Evolutionary conservation across 2,329 filamentous ascomycete genomes (phyloP).

Genomic region (Akanthomyces muscarius): DNA sequence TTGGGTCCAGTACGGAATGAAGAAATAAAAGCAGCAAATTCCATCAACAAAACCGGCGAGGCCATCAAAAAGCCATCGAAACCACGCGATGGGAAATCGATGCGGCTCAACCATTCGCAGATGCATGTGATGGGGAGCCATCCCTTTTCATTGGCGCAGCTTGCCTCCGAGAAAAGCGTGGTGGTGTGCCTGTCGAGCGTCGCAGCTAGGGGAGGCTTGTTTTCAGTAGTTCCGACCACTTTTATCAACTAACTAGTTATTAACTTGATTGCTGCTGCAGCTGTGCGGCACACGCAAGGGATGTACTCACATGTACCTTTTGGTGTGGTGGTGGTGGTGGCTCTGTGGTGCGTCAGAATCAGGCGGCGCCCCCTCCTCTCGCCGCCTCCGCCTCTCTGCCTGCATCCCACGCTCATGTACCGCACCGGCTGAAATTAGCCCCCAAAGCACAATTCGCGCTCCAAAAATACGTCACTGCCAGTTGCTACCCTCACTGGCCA

Average conservation of each 20-base stretch:
- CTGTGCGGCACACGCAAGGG: neutral
- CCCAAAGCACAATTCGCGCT: neutral
- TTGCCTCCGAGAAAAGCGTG: neutral
- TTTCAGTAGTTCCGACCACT: neutral
- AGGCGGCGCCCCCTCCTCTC: neutral
- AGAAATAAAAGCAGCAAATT: neutral
- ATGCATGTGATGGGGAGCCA: neutral
- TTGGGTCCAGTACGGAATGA: neutral
- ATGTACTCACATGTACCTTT: constrained; percentile 10
- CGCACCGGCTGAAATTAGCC: neutral
- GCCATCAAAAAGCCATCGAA: neutral
- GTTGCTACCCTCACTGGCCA: neutral
- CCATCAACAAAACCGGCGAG: neutral
- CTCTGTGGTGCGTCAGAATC: neutral
- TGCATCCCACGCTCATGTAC: neutral
- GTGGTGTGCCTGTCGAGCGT: neutral
- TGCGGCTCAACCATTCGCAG: neutral
- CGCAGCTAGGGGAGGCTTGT: neutral
- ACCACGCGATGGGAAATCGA: neutral
- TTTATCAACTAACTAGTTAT: neutral
- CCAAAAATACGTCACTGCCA: neutral
- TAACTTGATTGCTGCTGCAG: neutral
- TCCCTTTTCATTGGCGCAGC: neutral
- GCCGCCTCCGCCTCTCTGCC: neutral
- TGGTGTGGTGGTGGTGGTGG: neutral